Percentiles rank a stretch among this genome's conserved stretches.
These are phyloP conservation scores for Syzygium aqueum DNA, from an alignment of 345 rosid species.

Conservation along the genomic window DNA sequence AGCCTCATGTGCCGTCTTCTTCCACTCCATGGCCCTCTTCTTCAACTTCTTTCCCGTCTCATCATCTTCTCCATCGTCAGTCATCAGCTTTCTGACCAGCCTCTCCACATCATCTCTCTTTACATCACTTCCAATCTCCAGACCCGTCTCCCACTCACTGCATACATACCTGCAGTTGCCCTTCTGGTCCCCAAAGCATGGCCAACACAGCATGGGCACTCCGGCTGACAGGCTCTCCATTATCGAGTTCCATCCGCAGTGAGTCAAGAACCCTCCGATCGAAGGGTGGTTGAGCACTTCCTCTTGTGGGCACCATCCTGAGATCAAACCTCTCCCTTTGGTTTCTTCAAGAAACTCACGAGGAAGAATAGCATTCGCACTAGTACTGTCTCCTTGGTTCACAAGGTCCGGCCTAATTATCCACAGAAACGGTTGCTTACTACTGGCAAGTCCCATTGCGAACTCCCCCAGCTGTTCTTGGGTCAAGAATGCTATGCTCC, in stretches of 20 bases:
- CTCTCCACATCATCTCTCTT: constrained; percentile 34
- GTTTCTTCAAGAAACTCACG: constrained; percentile 27
- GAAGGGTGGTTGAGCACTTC: constrained; percentile 39
- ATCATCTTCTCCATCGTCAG: constrained; percentile 2
- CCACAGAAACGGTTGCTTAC: constrained; percentile 41
- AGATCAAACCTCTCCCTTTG: constrained; percentile 17
- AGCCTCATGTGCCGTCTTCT: constrained; percentile 13
- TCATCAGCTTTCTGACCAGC: constrained; percentile 35
- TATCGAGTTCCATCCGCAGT: constrained; percentile 48
- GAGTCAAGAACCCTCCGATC: constrained; percentile 43
- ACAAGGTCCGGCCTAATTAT: constrained; percentile 47
- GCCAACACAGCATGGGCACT: constrained; percentile 58
- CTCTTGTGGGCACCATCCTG: constrained; percentile 47
- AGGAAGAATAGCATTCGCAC: constrained; percentile 11
- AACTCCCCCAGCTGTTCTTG: constrained; percentile 33
- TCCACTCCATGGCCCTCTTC: constrained; percentile 30
- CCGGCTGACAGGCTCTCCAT: constrained; percentile 32
- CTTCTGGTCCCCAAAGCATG: constrained; percentile 46
- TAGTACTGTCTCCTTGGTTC: constrained; percentile 7
- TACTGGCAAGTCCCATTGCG: constrained; percentile 48
- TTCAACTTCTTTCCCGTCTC: constrained; percentile 36
- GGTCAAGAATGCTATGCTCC: constrained; percentile 38
- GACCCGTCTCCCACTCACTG: constrained; percentile 34
- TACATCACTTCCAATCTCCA: constrained; percentile 37
- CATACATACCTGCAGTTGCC: constrained; percentile 35